A percentile compares a stretch with the other conserved stretches of the same genome.
Evolutionary conservation across 2,329 filamentous ascomycete species (phyloP).

Genomic region (Microcyclospora tardicrescens): DNA sequence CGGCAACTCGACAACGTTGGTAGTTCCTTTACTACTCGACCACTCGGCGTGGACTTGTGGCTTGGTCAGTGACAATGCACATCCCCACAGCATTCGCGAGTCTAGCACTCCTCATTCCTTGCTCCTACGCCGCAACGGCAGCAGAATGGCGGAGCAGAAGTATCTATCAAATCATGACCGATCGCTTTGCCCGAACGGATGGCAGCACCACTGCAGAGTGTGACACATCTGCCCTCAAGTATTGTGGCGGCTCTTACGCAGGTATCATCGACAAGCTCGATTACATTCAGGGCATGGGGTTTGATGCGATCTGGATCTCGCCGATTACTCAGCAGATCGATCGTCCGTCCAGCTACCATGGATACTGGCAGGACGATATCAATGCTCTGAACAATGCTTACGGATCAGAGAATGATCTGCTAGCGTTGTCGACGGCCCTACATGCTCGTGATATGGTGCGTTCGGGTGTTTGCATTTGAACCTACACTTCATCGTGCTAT

Average conservation of each 20-base stretch:
- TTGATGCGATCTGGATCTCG: constrained; percentile 40
- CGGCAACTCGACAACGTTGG: too few relatives aligned
- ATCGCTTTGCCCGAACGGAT: constrained; percentile 29
- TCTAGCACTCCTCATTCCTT: constrained; percentile 9
- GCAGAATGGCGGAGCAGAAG: constrained; percentile 26
- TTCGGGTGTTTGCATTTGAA: constrained; percentile 18
- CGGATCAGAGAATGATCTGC: constrained; percentile 25
- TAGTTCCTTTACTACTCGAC: too few relatives aligned
- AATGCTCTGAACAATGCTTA: constrained; percentile 28
- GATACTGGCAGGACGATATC: constrained; percentile 42
- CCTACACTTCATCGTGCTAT: constrained; percentile 10
- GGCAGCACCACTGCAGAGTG: constrained; percentile 28
- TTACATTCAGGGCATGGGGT: constrained; percentile 39
- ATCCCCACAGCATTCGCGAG: constrained; percentile 4
- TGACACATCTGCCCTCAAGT: constrained; percentile 25
- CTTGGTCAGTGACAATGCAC: neutral
- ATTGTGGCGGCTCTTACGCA: constrained; percentile 49
- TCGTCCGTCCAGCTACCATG: constrained; percentile 30
- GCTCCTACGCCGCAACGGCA: constrained; percentile 12
- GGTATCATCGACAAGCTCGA: constrained; percentile 39
- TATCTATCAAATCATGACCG: constrained; percentile 33
- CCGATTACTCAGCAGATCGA: constrained; percentile 39
- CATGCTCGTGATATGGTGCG: constrained; percentile 23
- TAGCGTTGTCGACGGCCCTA: constrained; percentile 21
- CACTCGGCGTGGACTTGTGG: too few relatives aligned